phyloP scores from a whole-genome alignment of 208 protist genomes.

The Leishmania aethiopica region DNA sequence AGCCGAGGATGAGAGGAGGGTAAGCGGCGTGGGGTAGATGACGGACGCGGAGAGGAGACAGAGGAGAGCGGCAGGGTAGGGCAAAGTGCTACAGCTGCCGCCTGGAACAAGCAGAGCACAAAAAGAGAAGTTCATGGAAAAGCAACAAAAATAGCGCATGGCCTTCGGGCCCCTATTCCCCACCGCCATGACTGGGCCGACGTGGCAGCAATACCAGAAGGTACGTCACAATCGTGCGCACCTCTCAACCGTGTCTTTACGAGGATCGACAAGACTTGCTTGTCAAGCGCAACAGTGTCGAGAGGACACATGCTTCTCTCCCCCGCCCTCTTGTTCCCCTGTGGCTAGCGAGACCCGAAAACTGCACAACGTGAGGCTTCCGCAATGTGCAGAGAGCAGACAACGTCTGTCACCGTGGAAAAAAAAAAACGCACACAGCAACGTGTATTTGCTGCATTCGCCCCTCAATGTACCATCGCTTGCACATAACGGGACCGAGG shows the following conservation, averaged over 20 bases:
- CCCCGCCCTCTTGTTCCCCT: no score
- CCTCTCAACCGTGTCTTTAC: neutral
- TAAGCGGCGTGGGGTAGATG: neutral
- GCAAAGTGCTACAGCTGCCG: neutral
- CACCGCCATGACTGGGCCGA: neutral
- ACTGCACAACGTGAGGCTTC: neutral
- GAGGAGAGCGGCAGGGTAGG: neutral
- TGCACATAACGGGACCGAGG: neutral
- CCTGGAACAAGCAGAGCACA: neutral
- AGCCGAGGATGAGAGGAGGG: neutral
- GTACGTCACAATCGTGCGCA: neutral
- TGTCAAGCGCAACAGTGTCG: neutral
- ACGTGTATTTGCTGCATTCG: neutral
- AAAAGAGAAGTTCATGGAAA: constrained; percentile 1
- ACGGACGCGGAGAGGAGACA: neutral
- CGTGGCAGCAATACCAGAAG: neutral
- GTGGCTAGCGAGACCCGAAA: neutral
- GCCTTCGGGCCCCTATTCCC: neutral
- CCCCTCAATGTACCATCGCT: neutral
- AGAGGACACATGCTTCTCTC: neutral
- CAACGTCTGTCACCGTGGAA: neutral
- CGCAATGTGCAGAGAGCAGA: neutral
- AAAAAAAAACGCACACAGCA: neutral
- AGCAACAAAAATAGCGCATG: neutral
- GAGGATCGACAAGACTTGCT: neutral